Percentiles rank a stretch among this genome's conserved stretches.
These are phyloP conservation scores for Coprinopsis strossmayeri DNA, from an alignment of 768 basidiomycete species.

Conservation along the genomic window DNA sequence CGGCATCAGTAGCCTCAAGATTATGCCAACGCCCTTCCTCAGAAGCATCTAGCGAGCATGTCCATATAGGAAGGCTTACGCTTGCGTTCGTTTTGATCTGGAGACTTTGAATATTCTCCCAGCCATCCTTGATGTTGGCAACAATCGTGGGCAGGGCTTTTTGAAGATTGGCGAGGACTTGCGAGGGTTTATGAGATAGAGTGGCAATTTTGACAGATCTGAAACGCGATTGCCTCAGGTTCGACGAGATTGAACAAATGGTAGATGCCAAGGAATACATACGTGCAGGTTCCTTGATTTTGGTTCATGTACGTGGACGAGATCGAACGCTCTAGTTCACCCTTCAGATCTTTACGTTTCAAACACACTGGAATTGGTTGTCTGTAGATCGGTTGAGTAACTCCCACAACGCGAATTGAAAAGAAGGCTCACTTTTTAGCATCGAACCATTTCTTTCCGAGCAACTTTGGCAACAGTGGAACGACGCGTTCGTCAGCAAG, in stretches of 20 bases:
- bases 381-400: conserved; percentile 33
- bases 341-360: conserved; percentile 83
- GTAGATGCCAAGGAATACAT: conserved; percentile 4
- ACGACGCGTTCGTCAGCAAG: conserved; percentile 89
- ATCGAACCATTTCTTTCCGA: conserved; percentile 88
- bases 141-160: conserved; percentile 72
- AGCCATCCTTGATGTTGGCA: conserved; percentile 65
- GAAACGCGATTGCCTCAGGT: not conserved
- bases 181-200: conserved; percentile 62
- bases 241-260: not conserved
- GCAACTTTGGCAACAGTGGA: conserved; percentile 76
- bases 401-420: not conserved
- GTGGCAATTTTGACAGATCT: conserved; percentile 84
- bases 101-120: conserved; percentile 87
- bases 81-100: conserved; percentile 87
- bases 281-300: conserved; percentile 91
- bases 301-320: conserved; percentile 95
- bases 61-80: conserved; percentile 88
- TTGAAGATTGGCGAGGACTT: conserved; percentile 75
- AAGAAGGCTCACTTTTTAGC: conserved; percentile 79
- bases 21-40: conserved; percentile 60
- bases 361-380: conserved; percentile 95
- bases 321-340: conserved; percentile 87
- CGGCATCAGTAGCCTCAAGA: conserved; percentile 19
- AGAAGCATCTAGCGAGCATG: conserved; percentile 56